Evolutionary conservation across 768 basidiomycete species (phyloP).

Genomic region (Kwoniella shandongensis): DNA sequence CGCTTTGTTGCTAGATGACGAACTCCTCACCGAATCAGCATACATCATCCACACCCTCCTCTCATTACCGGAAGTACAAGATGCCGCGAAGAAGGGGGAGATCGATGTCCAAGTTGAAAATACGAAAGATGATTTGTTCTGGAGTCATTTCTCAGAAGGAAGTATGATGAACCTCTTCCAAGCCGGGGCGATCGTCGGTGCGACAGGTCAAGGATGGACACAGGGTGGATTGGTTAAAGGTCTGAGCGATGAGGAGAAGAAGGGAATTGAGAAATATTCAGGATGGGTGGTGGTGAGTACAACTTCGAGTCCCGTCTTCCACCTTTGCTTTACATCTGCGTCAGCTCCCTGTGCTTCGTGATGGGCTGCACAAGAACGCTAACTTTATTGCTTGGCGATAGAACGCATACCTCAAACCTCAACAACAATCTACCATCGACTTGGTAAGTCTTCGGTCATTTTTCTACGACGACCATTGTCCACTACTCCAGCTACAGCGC

Average conservation of each 20-base stretch:
- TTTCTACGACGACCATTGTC: neutral
- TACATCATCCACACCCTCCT: conserved; percentile 39
- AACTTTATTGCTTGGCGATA: conserved; percentile 1
- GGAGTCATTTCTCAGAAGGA: conserved; percentile 45
- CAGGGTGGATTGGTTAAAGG: conserved; percentile 5
- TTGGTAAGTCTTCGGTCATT: conserved; percentile 1
- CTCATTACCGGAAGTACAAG: neutral
- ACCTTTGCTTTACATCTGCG: too few species aligned
- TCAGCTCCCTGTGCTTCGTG: too few species aligned
- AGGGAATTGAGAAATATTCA: conserved; percentile 9
- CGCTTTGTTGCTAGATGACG: conserved; percentile 30
- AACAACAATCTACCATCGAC: conserved; percentile 18
- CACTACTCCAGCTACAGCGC: too few species aligned
- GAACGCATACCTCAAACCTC: conserved; percentile 19
- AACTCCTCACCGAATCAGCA: conserved; percentile 36
- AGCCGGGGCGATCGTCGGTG: conserved; percentile 23
- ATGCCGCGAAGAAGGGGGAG: neutral
- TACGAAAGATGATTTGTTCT: conserved; percentile 35
- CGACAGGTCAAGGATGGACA: conserved; percentile 8
- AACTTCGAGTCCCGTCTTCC: too few species aligned
- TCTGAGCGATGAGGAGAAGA: conserved; percentile 12
- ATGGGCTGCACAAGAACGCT: too few species aligned
- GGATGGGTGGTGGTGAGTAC: conserved; percentile 15
- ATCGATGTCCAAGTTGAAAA: conserved; percentile 16
- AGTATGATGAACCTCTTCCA: conserved; percentile 44